Percentiles rank a stretch among this genome's conserved stretches.
Conservation (phyloP, 208 protist genomes). For the Trypanosoma congolense region DNA sequence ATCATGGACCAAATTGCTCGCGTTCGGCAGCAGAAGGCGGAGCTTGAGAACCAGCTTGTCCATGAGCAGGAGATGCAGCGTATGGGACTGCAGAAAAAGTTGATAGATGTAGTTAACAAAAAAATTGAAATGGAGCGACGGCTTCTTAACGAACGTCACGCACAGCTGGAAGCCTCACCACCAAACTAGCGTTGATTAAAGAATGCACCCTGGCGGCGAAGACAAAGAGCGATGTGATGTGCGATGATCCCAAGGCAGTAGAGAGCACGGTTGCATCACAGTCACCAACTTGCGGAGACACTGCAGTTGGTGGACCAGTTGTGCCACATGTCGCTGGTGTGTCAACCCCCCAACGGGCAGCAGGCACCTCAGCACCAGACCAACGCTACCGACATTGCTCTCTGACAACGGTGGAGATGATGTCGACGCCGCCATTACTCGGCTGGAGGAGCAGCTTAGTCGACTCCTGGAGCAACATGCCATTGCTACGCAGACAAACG, state of each 20-base stretch:
- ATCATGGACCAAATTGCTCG: conserved; percentile 47
- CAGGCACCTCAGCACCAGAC: too few relatives aligned
- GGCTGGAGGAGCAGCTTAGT: conserved; percentile 61
- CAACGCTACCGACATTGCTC: neutral
- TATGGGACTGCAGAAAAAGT: conserved; percentile 60
- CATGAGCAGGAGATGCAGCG: conserved; percentile 68
- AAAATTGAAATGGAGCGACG: conserved; percentile 65
- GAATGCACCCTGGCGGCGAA: conserved; percentile 1
- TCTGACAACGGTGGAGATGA: neutral
- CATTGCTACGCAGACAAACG: conserved; percentile 35
- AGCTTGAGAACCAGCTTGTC: conserved; percentile 60
- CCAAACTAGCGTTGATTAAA: conserved; percentile 9
- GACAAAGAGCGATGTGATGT: neutral
- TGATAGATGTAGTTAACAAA: conserved; percentile 50
- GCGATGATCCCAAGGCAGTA: too few relatives aligned
- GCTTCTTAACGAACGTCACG: conserved; percentile 63
- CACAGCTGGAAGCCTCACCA: conserved; percentile 52
- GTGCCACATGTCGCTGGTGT: too few relatives aligned
- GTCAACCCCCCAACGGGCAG: too few relatives aligned
- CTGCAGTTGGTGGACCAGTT: too few relatives aligned
- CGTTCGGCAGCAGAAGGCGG: conserved; percentile 43
- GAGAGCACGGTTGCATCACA: too few relatives aligned
- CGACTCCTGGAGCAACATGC: conserved; percentile 53
- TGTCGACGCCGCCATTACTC: conserved; percentile 32
- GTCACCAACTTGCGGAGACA: too few relatives aligned